phyloP scores from a whole-genome alignment of 2,329 filamentous ascomycete genomes.

The Claviceps citrina region DNA sequence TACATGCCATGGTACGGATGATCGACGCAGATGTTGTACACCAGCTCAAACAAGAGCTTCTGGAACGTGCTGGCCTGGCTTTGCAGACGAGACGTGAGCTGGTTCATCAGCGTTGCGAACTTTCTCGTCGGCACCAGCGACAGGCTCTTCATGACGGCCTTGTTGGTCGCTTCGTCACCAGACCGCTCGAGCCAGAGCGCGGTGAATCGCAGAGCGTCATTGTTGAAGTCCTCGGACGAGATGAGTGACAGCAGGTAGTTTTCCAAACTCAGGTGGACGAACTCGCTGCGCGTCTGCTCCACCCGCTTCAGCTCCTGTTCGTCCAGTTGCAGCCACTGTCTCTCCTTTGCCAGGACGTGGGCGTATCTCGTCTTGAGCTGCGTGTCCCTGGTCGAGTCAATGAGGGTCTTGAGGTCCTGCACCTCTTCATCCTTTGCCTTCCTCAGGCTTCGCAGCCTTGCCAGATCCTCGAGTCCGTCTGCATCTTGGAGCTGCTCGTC shows the following conservation, averaged over 20 bases:
- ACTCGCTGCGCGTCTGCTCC: slow-evolving; percentile 59
- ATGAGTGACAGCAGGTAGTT: slow-evolving; percentile 79
- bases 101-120: slow-evolving; percentile 86
- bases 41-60: slow-evolving; percentile 52
- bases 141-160: slow-evolving; percentile 56
- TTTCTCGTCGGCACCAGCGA: slow-evolving; percentile 71
- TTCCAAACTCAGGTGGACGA: slow-evolving; percentile 76
- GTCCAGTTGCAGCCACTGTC: slow-evolving; percentile 80
- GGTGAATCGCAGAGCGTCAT: slow-evolving; percentile 80
- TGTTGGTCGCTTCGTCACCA: slow-evolving; percentile 60
- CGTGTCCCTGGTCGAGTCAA: slow-evolving; percentile 33
- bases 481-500: slow-evolving; percentile 83
- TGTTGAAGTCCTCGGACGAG: slow-evolving; percentile 77
- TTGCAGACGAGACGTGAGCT: slow-evolving; percentile 83
- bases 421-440: slow-evolving; percentile 73
- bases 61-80: slow-evolving; percentile 61
- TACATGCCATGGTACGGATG: slow-evolving; percentile 97
- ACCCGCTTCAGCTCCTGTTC: slow-evolving; percentile 72
- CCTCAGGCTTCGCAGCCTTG: slow-evolving; percentile 62
- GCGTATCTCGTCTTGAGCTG: slow-evolving; percentile 42
- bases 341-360: slow-evolving; percentile 54
- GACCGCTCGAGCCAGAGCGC: slow-evolving; percentile 87
- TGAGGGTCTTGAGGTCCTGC: slow-evolving; percentile 48
- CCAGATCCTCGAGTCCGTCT: slow-evolving; percentile 71
- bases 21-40: slow-evolving; percentile 73